Conservation (phyloP, 1,284 basidiomycete genomes). For the Trichosporon sp. region DNA sequence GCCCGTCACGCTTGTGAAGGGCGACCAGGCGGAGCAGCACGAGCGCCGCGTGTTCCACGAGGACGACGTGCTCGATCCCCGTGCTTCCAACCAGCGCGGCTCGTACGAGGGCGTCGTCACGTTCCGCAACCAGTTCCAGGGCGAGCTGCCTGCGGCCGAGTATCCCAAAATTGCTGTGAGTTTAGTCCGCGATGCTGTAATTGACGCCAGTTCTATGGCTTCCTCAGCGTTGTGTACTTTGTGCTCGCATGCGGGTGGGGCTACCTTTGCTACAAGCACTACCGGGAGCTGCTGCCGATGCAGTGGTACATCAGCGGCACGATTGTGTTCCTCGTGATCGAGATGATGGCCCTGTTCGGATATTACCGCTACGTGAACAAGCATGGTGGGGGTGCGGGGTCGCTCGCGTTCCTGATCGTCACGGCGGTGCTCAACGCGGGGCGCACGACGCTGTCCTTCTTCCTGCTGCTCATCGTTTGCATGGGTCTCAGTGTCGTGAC, state of each 20-base stretch:
- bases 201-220: constrained; percentile 75
- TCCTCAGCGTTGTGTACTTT: constrained; percentile 76
- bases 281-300: constrained; percentile 70
- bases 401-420: constrained; percentile 81
- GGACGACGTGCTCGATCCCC: constrained; percentile 23
- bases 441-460: constrained; percentile 88
- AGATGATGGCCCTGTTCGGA: constrained; percentile 81
- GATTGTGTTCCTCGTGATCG: constrained; percentile 83
- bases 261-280: constrained; percentile 78
- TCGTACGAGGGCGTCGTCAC: constrained; percentile 77
- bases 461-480: constrained; percentile 88
- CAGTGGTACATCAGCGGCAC: constrained; percentile 94
- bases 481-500: constrained; percentile 77
- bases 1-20: constrained; percentile 69
- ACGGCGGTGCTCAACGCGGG: constrained; percentile 86
- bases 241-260: constrained; percentile 74
- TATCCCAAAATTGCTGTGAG: constrained; percentile 96
- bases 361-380: constrained; percentile 76
- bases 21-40: constrained; percentile 11
- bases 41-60: background rate
- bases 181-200: constrained; percentile 22
- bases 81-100: constrained; percentile 65
- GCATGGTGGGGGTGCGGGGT: constrained; percentile 72
- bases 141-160: constrained; percentile 86
- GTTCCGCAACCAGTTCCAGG: constrained; percentile 87